Base-by-base conservation (phyloP, 2,329 filamentous ascomycete species). In the Fusarium multiceps region DNA sequence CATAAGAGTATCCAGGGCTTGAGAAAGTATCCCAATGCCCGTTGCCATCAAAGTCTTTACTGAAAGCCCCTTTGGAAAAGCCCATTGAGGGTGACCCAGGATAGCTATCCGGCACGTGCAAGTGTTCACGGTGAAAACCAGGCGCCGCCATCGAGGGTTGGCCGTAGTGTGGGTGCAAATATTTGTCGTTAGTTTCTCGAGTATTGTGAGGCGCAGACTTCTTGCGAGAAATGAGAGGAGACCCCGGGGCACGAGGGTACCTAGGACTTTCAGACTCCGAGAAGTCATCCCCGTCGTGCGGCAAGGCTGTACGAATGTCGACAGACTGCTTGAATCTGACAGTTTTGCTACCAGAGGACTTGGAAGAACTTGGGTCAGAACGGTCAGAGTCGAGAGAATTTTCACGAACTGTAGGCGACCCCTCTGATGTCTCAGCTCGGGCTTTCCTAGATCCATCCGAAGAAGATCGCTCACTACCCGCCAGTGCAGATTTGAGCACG, bases 261-360 rank as follows among this genome's bases (percentile, higher is more conserved):
- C 27, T 40, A n/a, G 51, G 51, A 30, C 42, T 67, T 27, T 51
- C 59, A 11, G 67, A 50, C 46, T 66, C 68, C 11, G 67, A 67
- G 28, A 51, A 46, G 18, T 72, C 68, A 20, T 72, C 60, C 18
- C 43, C 46, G 6, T 58, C 55, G 18, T 60, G 56, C 6, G 62
- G 56, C 18, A 63, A 49, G 9, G 72, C 48, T 16, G 62, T 58
- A 37, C 66, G 68, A 41, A 69, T 66, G 11, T 75, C 60, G 6
- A 74, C 66, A 12, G 63, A 66, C 11, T 69, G 43, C 30, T 68
- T 73, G 63, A 77, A 77, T 18, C 72, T 72, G 9, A 76, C 72
- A 18, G 72, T 75, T 47, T 76, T 77, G 62, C 69, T 74, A 14
- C 66, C 54, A 4, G 69, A 68, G 14, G 73, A 74, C 45, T 69